Evolutionary conservation across 176 grass and related monocot species (phyloP).

Genomic region (Rhynchospora breviuscula): DNA sequence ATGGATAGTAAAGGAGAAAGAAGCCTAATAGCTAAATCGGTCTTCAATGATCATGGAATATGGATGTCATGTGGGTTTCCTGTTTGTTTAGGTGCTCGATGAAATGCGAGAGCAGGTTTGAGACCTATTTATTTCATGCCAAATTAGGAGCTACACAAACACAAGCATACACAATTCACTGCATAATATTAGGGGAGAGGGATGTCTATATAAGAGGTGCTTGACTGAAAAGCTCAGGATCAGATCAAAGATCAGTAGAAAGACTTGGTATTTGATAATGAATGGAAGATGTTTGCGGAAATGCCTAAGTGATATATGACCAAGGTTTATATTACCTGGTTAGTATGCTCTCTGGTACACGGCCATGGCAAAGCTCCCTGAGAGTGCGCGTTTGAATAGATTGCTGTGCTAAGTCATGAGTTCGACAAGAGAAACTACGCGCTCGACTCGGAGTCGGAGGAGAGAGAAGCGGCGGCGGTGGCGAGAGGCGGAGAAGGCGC

Average conservation of each 20-base stretch:
- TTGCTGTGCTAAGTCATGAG: not conserved
- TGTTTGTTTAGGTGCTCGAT: not conserved
- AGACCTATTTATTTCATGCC: not conserved
- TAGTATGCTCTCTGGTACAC: constrained; percentile 62
- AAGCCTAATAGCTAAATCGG: no score
- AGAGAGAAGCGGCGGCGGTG: constrained; percentile 9
- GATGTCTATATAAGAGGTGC: not conserved
- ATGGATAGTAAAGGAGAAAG: no score
- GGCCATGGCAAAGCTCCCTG: constrained; percentile 55
- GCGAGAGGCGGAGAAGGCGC: constrained; percentile 2
- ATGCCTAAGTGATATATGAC: not conserved
- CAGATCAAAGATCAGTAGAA: not conserved
- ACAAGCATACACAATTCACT: not conserved
- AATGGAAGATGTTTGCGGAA: not conserved
- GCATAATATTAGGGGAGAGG: not conserved
- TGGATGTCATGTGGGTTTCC: not conserved
- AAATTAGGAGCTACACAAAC: no score
- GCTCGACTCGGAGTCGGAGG: not conserved
- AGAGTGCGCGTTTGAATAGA: constrained; percentile 27
- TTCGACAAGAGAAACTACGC: not conserved
- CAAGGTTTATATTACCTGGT: constrained; percentile 42
- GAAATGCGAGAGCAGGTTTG: not conserved
- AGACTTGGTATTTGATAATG: not conserved
- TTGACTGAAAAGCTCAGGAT: not conserved
- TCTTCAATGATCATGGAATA: no score